Evolutionary conservation across 768 basidiomycete species (phyloP).

Genomic region (Austroboletus eburneus): DNA sequence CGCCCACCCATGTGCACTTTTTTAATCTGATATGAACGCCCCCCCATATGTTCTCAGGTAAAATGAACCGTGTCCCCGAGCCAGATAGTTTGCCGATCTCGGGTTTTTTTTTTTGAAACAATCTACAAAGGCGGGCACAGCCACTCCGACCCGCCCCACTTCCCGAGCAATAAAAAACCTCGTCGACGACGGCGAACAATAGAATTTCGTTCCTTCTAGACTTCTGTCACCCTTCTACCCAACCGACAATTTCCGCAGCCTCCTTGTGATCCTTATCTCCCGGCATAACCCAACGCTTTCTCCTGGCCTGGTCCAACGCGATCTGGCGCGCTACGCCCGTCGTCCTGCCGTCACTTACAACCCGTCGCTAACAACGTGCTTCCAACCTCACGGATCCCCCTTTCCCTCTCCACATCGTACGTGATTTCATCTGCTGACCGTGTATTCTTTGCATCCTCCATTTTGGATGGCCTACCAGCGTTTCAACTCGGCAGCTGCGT

Average conservation of each 20-base stretch:
- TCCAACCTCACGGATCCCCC: no score
- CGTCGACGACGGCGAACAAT: not conserved
- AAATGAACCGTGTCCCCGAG: no score
- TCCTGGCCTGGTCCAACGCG: not conserved
- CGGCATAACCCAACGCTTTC: not conserved
- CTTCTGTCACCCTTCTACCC: conserved; percentile 9
- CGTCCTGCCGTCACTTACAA: no score
- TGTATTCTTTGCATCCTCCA: not conserved
- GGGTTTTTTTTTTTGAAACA: no score
- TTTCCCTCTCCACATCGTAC: no score
- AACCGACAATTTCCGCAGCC: conserved; percentile 9
- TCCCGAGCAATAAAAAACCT: no score
- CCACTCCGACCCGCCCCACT: conserved; percentile 1
- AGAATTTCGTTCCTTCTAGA: not conserved
- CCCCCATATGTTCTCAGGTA: no score
- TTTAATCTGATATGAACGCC: no score
- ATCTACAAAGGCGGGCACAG: no score
- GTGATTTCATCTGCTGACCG: conserved; percentile 18
- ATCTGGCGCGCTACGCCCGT: not conserved
- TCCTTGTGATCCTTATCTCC: not conserved
- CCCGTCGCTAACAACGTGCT: no score
- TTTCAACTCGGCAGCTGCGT: conserved; percentile 12
- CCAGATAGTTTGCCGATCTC: no score
- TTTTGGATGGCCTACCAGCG: conserved; percentile 5
- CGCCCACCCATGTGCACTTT: no score